Conservation (phyloP, 2,329 filamentous ascomycete species). For the Aspergillus aculeatus region DNA sequence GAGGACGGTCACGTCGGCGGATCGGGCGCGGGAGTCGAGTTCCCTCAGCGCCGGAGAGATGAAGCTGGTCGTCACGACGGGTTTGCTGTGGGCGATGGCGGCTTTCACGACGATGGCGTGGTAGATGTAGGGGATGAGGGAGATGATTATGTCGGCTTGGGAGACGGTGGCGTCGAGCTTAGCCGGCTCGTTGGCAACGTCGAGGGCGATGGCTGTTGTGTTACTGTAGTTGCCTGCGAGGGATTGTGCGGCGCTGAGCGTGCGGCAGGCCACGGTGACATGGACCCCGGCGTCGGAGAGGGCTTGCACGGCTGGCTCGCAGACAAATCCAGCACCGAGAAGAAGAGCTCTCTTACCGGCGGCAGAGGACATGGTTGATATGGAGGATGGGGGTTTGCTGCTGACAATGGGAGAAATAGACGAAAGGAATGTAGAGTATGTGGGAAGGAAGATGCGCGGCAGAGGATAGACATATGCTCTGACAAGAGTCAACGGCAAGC, state of each 20-base stretch:
- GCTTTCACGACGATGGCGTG: background rate
- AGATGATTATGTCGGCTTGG: background rate
- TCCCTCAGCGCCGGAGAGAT: constrained; percentile 2
- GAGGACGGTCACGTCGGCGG: background rate
- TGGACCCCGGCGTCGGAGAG: constrained; percentile 4
- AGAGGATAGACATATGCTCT: background rate
- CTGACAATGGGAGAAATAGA: too few relatives aligned
- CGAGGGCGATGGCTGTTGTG: constrained; percentile 2
- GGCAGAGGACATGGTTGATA: background rate
- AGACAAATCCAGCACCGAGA: constrained; percentile 5
- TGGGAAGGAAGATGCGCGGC: background rate
- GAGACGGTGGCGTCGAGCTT: background rate
- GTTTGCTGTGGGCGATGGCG: background rate
- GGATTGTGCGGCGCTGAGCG: background rate
- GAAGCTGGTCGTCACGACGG: constrained; percentile 5
- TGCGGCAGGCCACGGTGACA: constrained; percentile 8
- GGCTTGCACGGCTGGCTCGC: background rate
- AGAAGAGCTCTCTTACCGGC: background rate
- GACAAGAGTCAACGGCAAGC: background rate
- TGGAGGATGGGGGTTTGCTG: too few relatives aligned
- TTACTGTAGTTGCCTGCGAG: background rate
- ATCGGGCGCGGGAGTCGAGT: background rate
- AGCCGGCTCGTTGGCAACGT: background rate
- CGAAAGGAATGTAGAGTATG: background rate
- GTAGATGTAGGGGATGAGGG: background rate